A percentile compares a stretch with the other conserved stretches of the same genome.
Conservation (phyloP, 1,284 basidiomycete genomes). For the Pyrrhoderma noxium region DNA sequence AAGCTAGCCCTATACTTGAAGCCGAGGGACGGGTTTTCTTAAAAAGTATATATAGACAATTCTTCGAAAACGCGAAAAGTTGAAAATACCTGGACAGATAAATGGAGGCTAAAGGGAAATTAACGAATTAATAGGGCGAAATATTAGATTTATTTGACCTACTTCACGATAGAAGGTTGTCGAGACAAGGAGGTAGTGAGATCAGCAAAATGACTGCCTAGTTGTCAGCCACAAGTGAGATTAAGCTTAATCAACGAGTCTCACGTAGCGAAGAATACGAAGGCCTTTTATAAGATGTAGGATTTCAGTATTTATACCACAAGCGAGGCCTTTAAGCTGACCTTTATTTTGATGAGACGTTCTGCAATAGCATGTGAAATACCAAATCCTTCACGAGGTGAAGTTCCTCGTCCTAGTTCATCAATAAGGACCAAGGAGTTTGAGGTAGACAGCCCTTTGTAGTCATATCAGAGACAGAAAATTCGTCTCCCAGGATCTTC, state of each 20-base stretch:
- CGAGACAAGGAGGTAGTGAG: slow-evolving; percentile 62
- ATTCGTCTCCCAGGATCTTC: slow-evolving; percentile 10
- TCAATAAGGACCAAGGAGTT: slow-evolving; percentile 80
- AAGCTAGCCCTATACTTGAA: slow-evolving; percentile 59
- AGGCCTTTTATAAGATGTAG: slow-evolving; percentile 41
- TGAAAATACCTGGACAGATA: slow-evolving; percentile 62
- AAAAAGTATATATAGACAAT: neutral
- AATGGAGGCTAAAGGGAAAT: slow-evolving; percentile 55
- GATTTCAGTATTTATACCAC: slow-evolving; percentile 4
- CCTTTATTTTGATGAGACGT: slow-evolving; percentile 69
- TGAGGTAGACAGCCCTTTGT: slow-evolving; percentile 63
- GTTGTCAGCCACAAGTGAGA: neutral
- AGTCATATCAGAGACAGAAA: neutral
- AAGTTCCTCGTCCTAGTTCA: slow-evolving; percentile 86
- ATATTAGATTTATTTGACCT: slow-evolving; percentile 26
- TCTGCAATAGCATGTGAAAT: slow-evolving; percentile 92
- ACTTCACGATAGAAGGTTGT: slow-evolving; percentile 71
- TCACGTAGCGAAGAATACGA: slow-evolving; percentile 87
- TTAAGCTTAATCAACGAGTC: slow-evolving; percentile 23
- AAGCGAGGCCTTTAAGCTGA: no score
- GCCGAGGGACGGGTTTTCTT: slow-evolving; percentile 47
- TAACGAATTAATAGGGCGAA: slow-evolving; percentile 18
- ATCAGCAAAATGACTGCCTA: slow-evolving; percentile 62
- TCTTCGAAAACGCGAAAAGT: no score
- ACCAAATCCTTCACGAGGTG: slow-evolving; percentile 80